Conservation (phyloP, 2,329 filamentous ascomycete genomes). For the Penicillium sp. region DNA sequence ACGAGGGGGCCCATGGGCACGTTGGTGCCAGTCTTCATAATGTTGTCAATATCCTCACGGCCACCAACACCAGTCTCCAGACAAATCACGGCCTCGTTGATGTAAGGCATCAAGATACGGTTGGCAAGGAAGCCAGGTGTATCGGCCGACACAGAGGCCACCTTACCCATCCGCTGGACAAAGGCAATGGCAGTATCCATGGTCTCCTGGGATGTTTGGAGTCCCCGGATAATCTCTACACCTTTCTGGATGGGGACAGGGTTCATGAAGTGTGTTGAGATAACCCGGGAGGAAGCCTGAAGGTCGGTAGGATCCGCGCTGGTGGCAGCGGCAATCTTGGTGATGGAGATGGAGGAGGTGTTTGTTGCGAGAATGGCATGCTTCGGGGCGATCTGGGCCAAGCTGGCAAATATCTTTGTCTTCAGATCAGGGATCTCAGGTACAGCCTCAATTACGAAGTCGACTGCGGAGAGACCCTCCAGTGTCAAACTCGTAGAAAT, state of each 20-base stretch:
- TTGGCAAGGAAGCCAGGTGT: constrained; percentile 94
- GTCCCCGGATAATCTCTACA: constrained; percentile 92
- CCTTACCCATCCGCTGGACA: constrained; percentile 89
- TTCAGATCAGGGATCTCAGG: constrained; percentile 90
- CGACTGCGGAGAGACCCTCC: constrained; percentile 74
- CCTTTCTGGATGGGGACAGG: constrained; percentile 95
- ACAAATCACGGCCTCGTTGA: constrained; percentile 97
- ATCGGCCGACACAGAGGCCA: constrained; percentile 83
- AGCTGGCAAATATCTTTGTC: constrained; percentile 77
- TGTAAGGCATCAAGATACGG: constrained; percentile 97
- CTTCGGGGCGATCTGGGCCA: constrained; percentile 76
- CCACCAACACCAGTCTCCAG: constrained; percentile 88
- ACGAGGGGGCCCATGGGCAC: constrained; percentile 96
- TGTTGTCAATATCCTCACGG: constrained; percentile 89
- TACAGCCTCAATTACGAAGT: constrained; percentile 97
- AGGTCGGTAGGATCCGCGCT: constrained; percentile 75
- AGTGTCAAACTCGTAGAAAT: constrained; percentile 71
- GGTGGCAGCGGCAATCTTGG: constrained; percentile 86
- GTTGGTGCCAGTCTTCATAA: constrained; percentile 99
- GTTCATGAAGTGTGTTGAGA: constrained; percentile 99
- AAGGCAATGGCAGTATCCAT: constrained; percentile 80
- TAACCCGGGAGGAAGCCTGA: constrained; percentile 78
- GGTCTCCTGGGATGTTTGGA: constrained; percentile 84
- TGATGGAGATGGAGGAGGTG: constrained; percentile 98
- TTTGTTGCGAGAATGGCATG: constrained; percentile 95